These are phyloP conservation scores for Ganoderma sinense DNA, from an alignment of 1,284 basidiomycete genomes.

Conservation along the genomic window DNA sequence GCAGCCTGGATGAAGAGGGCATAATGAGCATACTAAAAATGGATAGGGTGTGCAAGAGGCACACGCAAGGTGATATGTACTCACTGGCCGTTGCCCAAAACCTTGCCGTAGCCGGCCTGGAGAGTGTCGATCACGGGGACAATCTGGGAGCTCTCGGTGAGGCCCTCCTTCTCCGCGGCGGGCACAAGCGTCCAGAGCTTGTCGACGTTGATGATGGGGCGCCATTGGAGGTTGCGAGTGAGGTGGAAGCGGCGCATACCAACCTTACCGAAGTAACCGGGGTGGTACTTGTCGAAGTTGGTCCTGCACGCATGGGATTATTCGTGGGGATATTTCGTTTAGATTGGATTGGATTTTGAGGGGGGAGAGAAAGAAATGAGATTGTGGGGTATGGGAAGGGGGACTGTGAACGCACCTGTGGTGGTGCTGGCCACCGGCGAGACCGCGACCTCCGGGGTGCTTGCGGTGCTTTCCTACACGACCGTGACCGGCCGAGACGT, in stretches of 20 bases:
- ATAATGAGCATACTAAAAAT: neutral
- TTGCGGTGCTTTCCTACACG: slow-evolving; percentile 99
- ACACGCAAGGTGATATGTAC: slow-evolving; percentile 38
- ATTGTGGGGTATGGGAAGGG: too few relatives aligned
- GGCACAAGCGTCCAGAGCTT: slow-evolving; percentile 89
- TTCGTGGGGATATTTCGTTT: neutral
- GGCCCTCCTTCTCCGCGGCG: slow-evolving; percentile 75
- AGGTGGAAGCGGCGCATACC: slow-evolving; percentile 99
- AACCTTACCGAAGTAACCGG: slow-evolving; percentile 99
- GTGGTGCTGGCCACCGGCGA: slow-evolving; percentile 99
- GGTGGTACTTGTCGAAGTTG: slow-evolving; percentile 95
- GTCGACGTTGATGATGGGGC: slow-evolving; percentile 97
- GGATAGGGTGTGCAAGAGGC: neutral
- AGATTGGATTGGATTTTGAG: neutral
- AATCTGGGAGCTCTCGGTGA: slow-evolving; percentile 74
- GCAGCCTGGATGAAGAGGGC: slow-evolving; percentile 57
- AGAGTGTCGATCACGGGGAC: slow-evolving; percentile 94
- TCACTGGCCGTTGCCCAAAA: slow-evolving; percentile 87
- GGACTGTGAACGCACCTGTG: slow-evolving; percentile 78
- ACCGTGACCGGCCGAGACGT: slow-evolving; percentile 99
- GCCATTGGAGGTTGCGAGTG: slow-evolving; percentile 91
- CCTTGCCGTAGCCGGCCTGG: slow-evolving; percentile 89
- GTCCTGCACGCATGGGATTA: slow-evolving; percentile 54
- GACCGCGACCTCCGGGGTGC: slow-evolving; percentile 99
- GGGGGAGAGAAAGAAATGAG: neutral